Evolutionary conservation across 2,329 filamentous ascomycete species (phyloP), one percentile per base, ranked within the genome.

Genomic region (Pochonia chlamydosporia): DNA sequence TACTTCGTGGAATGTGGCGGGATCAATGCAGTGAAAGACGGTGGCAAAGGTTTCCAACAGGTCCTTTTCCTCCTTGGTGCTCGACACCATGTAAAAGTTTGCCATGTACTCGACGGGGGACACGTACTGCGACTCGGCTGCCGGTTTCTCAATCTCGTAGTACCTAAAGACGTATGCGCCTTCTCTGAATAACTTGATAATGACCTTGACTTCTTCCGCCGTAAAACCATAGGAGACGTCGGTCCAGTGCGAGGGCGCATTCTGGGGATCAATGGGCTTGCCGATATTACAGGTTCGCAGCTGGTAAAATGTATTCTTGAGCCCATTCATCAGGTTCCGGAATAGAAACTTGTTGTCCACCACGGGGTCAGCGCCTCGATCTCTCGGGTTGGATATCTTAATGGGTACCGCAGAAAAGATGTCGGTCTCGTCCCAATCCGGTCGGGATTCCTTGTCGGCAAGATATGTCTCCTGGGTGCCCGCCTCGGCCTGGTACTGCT

Each of bases 311-410:
- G 95, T 90, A 58, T 92, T 95, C 69, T 97, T 97, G 1, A 99
- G 73, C 0, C 93, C 93, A 56, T 95, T 95, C 72, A 99, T 87
- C 6, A 99, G 73, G 55, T 96, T 99, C 66, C 91, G 91, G 72
- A 99, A 99, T 4, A 99, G 71, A 57, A 99, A 97, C 61, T 97
- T 96, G 72, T 99, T 99, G 65, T 99, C 95, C 3, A 84, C 83
- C 14, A 99, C 90, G 0, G 93, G 92, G 61, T 97, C 91, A 13
- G 86, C 84, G 48, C 86, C 89, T 50, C 92, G 80, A 55, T 99
- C 93, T 41, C 91, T 82, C 7, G 90, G 88, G 59, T 93, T 96
- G 0, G 89, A 88, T 0, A 89, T 93, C 69, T 95, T 96, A 69
- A 99, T 97, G 0, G 93, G 95, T 61, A 92, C 93, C 2, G 93